Conservation (phyloP, 2,329 filamentous ascomycete genomes). For the Alternaria solani region DNA sequence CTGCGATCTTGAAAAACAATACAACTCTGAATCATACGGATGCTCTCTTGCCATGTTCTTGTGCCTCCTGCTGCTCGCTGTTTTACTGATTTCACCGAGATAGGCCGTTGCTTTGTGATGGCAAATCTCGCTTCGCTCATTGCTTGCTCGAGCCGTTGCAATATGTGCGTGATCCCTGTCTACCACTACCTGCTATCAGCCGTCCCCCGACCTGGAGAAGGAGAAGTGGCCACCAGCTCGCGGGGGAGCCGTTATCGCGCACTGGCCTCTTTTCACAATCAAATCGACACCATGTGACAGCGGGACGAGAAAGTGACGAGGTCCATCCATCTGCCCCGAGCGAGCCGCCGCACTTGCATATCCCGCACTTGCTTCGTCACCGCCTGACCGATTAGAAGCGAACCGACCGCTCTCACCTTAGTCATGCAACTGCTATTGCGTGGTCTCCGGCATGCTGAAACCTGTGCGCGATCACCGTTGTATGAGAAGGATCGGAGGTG, state of each 20-base stretch:
- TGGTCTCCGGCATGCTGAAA: conserved; percentile 2
- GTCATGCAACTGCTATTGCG: neutral
- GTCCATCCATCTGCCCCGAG: conserved; percentile 5
- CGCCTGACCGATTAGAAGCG: neutral
- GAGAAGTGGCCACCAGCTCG: conserved; percentile 4
- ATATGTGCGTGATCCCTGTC: conserved; percentile 5
- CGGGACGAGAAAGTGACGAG: conserved; percentile 1
- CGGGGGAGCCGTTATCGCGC: conserved; percentile 2
- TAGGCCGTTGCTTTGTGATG: neutral
- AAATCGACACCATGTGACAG: conserved; percentile 3
- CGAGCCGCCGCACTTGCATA: conserved; percentile 1
- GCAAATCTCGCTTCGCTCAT: conserved; percentile 9
- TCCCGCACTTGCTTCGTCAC: neutral
- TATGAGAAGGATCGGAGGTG: conserved; percentile 1
- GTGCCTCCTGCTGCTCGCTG: neutral
- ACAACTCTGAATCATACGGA: conserved; percentile 6
- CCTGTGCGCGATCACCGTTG: neutral
- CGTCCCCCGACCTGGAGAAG: neutral
- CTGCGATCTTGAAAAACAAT: conserved; percentile 24
- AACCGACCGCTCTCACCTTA: neutral
- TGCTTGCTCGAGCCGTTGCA: neutral
- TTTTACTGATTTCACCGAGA: neutral
- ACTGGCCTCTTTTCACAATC: neutral
- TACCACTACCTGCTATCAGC: conserved; percentile 1
- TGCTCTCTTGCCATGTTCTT: neutral